These are phyloP conservation scores for Debaryomyces hansenii DNA, from an alignment of 805 yeast species.

Conservation along the genomic window DNA sequence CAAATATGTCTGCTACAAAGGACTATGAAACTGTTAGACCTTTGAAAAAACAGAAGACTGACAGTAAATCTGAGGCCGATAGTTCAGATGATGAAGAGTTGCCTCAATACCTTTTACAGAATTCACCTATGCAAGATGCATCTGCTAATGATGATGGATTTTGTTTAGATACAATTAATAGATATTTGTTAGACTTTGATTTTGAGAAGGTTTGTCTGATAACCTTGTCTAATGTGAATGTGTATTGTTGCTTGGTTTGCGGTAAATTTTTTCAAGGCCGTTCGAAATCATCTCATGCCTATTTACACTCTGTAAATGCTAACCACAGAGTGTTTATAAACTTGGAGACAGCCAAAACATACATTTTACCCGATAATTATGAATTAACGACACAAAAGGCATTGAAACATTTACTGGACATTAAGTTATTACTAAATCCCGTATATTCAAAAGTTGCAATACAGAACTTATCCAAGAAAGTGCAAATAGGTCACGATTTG, in stretches of 20 bases:
- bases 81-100: constrained; percentile 10
- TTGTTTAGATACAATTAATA: constrained; percentile 45
- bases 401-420: constrained; percentile 46
- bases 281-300: constrained; percentile 62
- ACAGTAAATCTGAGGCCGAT: background rate
- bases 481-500: constrained; percentile 40
- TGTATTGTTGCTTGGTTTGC: constrained; percentile 73
- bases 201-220: constrained; percentile 65
- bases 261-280: constrained; percentile 76
- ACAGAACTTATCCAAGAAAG: constrained; percentile 20
- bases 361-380: constrained; percentile 63
- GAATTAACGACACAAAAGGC: constrained; percentile 28
- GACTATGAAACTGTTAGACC: background rate
- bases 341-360: constrained; percentile 48
- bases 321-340: constrained; percentile 66
- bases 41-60: constrained; percentile 1
- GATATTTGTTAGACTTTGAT: constrained; percentile 61
- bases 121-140: background rate
- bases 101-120: constrained; percentile 8
- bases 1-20: background rate
- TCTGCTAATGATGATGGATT: constrained; percentile 9
- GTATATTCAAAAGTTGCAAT: constrained; percentile 39
- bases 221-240: constrained; percentile 57
- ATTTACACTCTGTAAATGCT: constrained; percentile 60
- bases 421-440: constrained; percentile 55